Percentiles rank a stretch among this genome's conserved stretches.
Evolutionary conservation across 2,329 filamentous ascomycete genomes (phyloP).

Genomic region (Phialophora verrucosa): DNA sequence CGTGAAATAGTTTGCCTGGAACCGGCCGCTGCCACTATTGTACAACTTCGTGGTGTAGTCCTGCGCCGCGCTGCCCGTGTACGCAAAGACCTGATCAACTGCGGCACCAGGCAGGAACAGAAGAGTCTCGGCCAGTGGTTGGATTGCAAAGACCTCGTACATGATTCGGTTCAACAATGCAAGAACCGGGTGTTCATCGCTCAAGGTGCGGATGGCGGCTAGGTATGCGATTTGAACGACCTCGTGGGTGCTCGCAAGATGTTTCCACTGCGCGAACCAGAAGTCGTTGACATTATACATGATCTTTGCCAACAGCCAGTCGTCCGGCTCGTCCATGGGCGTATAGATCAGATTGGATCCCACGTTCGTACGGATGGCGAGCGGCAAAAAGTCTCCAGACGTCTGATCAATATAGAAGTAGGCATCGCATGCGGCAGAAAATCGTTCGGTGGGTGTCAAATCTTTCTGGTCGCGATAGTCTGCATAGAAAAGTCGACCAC

Average conservation of each 20-base stretch:
- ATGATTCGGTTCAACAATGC: slow-evolving; percentile 22
- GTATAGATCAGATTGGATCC: slow-evolving; percentile 23
- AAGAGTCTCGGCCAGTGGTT: slow-evolving; percentile 20
- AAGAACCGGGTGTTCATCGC: slow-evolving; percentile 24
- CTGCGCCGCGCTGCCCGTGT: slow-evolving; percentile 19
- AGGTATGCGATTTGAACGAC: slow-evolving; percentile 26
- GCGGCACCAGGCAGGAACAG: slow-evolving; percentile 24
- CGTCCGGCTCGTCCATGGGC: slow-evolving; percentile 13
- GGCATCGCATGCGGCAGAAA: slow-evolving; percentile 14
- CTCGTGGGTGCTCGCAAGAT: slow-evolving; percentile 27
- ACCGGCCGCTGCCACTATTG: slow-evolving; percentile 22
- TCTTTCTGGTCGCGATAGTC: slow-evolving; percentile 25
- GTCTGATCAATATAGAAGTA: slow-evolving; percentile 24
- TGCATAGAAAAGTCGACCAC: slow-evolving; percentile 23
- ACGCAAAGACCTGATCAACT: slow-evolving; percentile 25
- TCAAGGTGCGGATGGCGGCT: slow-evolving; percentile 23
- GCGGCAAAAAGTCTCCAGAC: slow-evolving; percentile 18
- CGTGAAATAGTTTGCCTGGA: slow-evolving; percentile 24
- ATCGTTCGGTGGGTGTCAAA: slow-evolving; percentile 18
- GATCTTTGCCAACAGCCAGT: slow-evolving; percentile 27
- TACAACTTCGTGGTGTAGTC: slow-evolving; percentile 22
- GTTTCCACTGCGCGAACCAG: slow-evolving; percentile 26
- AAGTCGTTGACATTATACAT: slow-evolving; percentile 29
- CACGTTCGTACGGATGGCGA: slow-evolving; percentile 25
- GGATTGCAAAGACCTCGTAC: slow-evolving; percentile 25